Conservation (phyloP, 371 early-diverging fungal species). For the Lichtheimia hyalospora region DNA sequence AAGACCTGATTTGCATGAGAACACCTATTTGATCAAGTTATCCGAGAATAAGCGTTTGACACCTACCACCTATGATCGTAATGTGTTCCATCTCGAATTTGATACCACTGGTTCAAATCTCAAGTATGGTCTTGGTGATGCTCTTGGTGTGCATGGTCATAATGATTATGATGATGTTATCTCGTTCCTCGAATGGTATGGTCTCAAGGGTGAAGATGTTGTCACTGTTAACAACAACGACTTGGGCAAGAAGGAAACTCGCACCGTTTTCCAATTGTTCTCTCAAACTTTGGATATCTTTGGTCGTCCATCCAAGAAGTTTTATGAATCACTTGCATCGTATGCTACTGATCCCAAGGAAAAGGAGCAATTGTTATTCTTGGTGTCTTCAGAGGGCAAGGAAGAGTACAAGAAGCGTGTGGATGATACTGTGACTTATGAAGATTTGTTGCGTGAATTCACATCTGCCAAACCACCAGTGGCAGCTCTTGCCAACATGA, state of each 20-base stretch:
- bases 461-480: slow-evolving; percentile 78
- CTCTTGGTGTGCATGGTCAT: slow-evolving; percentile 89
- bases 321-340: slow-evolving; percentile 78
- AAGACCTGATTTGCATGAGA: slow-evolving; percentile 68
- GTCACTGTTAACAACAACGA: slow-evolving; percentile 56
- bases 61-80: slow-evolving; percentile 84
- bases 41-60: slow-evolving; percentile 83
- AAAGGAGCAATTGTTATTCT: slow-evolving; percentile 67
- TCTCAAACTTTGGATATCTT: slow-evolving; percentile 86
- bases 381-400: slow-evolving; percentile 76
- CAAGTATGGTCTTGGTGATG: slow-evolving; percentile 90
- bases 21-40: slow-evolving; percentile 67
- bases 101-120: slow-evolving; percentile 78
- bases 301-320: slow-evolving; percentile 92
- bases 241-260: slow-evolving; percentile 55
- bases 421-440: slow-evolving; percentile 83
- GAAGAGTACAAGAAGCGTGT: slow-evolving; percentile 81
- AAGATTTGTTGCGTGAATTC: slow-evolving; percentile 85
- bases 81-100: slow-evolving; percentile 95
- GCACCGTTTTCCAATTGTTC: slow-evolving; percentile 79
- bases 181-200: slow-evolving; percentile 74
- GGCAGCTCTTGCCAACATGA: slow-evolving; percentile 64
- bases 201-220: slow-evolving; percentile 64
- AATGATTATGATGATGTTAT: slow-evolving; percentile 78
- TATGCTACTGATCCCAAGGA: slow-evolving; percentile 75